phyloP scores from a whole-genome alignment of 257 asterid genomes.

The Jasminum sambac region DNA sequence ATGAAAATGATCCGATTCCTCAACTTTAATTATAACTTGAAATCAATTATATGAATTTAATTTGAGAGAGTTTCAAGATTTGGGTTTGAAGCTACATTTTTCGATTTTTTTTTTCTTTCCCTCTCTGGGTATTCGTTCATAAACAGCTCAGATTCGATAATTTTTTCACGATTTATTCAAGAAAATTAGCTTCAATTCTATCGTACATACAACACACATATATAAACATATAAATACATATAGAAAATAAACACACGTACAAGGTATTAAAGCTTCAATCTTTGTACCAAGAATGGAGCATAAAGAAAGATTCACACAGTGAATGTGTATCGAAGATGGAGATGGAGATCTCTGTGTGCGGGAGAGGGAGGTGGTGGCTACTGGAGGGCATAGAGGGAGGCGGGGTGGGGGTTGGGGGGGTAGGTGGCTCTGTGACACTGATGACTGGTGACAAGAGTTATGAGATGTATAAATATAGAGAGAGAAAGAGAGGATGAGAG shows the following conservation, averaged over 20 bases:
- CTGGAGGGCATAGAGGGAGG: neutral
- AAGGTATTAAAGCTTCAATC: constrained; percentile 6
- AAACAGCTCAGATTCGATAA: neutral
- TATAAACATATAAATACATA: neutral
- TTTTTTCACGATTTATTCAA: neutral
- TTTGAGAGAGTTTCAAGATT: constrained; percentile 2
- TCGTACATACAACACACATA: neutral
- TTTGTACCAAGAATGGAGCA: constrained; percentile 5
- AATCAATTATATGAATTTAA: constrained; percentile 1
- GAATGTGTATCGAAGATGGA: neutral
- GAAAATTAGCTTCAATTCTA: neutral
- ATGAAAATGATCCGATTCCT: neutral
- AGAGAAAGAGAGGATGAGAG: constrained; percentile 20
- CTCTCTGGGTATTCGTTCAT: neutral
- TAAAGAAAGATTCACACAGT: constrained; percentile 1
- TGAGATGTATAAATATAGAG: too few relatives aligned
- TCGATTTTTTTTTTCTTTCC: neutral
- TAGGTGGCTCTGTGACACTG: constrained; percentile 28
- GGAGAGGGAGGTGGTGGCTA: neutral
- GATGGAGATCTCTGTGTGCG: neutral
- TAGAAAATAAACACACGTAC: neutral
- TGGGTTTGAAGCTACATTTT: neutral
- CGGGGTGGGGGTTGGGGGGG: constrained; percentile 18
- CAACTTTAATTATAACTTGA: neutral
- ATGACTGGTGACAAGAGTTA: constrained; percentile 29